These are phyloP conservation scores for Ailanthus altissimus DNA, from an alignment of 345 rosid genomes.

Conservation along the genomic window DNA sequence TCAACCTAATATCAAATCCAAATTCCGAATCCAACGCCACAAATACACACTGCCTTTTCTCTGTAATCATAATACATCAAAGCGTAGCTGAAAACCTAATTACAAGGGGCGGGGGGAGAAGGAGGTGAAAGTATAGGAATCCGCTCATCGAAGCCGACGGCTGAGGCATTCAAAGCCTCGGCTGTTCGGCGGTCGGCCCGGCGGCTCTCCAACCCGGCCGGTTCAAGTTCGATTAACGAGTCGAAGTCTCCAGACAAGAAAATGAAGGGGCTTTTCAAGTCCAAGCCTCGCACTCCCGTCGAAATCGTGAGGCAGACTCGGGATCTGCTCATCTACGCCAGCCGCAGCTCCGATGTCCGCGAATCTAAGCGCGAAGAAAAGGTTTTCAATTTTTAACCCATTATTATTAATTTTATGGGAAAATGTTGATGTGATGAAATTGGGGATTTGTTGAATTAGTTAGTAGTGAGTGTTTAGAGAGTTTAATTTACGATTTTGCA, in stretches of 20 bases:
- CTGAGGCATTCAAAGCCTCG: slow-evolving; percentile 42
- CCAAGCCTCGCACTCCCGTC: slow-evolving; percentile 82
- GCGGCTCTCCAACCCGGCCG: slow-evolving; percentile 25
- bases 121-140: slow-evolving; percentile 40
- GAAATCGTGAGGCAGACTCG: slow-evolving; percentile 88
- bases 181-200: slow-evolving; percentile 19
- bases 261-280: slow-evolving; percentile 89
- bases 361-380: slow-evolving; percentile 72
- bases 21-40: neutral
- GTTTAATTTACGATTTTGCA: neutral
- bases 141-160: slow-evolving; percentile 39
- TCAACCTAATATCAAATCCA: neutral
- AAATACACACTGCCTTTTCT: neutral
- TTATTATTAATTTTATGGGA: neutral
- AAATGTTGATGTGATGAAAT: neutral
- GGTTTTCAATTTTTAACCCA: slow-evolving; percentile 29
- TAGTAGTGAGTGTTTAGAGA: neutral
- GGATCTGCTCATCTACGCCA: slow-evolving; percentile 69
- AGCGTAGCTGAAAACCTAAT: slow-evolving; percentile 23
- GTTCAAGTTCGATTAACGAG: neutral
- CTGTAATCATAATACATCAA: neutral
- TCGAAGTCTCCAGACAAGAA: slow-evolving; percentile 18
- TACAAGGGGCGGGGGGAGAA: slow-evolving; percentile 11
- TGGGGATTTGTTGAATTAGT: neutral
- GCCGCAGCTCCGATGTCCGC: slow-evolving; percentile 38